Percentiles rank a stretch among this genome's conserved stretches.
These are phyloP conservation scores for Iris pallida DNA, from an alignment of 116 monocot species.

Conservation along the genomic window DNA sequence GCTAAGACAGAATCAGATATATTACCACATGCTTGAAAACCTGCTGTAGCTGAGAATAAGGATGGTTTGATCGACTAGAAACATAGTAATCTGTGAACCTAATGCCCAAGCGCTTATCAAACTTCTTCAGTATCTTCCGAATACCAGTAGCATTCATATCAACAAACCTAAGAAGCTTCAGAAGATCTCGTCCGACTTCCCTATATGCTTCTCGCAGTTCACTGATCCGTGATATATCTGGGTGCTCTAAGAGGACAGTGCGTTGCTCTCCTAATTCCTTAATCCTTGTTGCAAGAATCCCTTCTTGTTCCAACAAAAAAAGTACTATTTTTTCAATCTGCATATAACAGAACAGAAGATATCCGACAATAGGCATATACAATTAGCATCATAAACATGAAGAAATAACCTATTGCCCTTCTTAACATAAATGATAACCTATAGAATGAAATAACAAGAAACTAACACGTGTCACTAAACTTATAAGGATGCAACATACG, in stretches of 20 bases:
- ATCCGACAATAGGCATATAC: not conserved
- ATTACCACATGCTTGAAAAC: slow-evolving; percentile 65
- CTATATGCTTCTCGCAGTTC: slow-evolving; percentile 42
- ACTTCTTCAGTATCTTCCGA: slow-evolving; percentile 65
- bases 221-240: slow-evolving; percentile 29
- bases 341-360: not conserved
- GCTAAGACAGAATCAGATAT: not conserved
- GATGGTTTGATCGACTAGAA: slow-evolving; percentile 50
- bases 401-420: too few relatives aligned
- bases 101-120: slow-evolving; percentile 53
- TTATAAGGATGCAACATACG: not conserved
- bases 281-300: slow-evolving; percentile 42
- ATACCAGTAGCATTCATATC: slow-evolving; percentile 55
- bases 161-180: slow-evolving; percentile 51
- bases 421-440: not conserved
- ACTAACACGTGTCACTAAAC: not conserved
- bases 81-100: slow-evolving; percentile 57
- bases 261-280: slow-evolving; percentile 31
- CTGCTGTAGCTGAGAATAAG: slow-evolving; percentile 60
- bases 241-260: slow-evolving; percentile 28
- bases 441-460: not conserved
- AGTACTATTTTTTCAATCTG: slow-evolving; percentile 63
- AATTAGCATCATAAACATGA: not conserved
- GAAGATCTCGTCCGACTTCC: slow-evolving; percentile 41
- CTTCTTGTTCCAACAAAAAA: slow-evolving; percentile 57